Percentiles rank a stretch among this genome's conserved stretches.
Conservation (phyloP, 176 grass and related monocot genomes). For the Luzula sylvatica region DNA sequence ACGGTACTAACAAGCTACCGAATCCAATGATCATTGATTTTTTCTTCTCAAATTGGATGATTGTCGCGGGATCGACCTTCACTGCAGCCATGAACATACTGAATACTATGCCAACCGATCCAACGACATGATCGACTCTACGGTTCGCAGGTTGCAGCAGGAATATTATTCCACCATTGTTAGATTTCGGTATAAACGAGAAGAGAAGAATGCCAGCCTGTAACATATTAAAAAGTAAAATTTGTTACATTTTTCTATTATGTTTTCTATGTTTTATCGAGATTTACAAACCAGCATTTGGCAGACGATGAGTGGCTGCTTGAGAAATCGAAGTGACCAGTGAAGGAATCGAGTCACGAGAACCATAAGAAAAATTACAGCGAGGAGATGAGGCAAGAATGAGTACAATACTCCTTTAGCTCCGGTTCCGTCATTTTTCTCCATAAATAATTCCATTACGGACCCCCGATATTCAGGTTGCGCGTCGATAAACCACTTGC, state of each 20-base stretch:
- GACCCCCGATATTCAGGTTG: no score
- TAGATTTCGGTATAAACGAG: no score
- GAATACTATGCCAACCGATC: slow-evolving; percentile 7
- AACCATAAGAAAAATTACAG: no score
- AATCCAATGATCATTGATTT: slow-evolving; percentile 19
- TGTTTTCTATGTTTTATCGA: neutral
- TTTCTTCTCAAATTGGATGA: slow-evolving; percentile 5
- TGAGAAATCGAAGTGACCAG: neutral
- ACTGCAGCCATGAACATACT: slow-evolving; percentile 22
- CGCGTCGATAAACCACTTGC: no score
- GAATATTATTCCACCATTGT: no score
- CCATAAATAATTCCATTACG: no score
- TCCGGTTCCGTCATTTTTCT: no score
- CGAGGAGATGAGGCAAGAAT: no score
- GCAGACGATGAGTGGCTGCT: neutral
- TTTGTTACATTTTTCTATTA: neutral
- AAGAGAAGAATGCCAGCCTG: neutral
- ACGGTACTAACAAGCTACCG: slow-evolving; percentile 9
- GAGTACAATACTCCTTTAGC: no score
- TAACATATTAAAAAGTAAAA: neutral
- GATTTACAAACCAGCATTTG: slow-evolving; percentile 8
- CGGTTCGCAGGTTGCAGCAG: neutral
- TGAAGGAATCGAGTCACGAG: no score
- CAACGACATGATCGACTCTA: neutral
- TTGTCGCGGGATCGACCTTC: slow-evolving; percentile 18